These are phyloP conservation scores for Emiliania huxleyi DNA, from an alignment of 78 protist genomes.

Conservation along the genomic window DNA sequence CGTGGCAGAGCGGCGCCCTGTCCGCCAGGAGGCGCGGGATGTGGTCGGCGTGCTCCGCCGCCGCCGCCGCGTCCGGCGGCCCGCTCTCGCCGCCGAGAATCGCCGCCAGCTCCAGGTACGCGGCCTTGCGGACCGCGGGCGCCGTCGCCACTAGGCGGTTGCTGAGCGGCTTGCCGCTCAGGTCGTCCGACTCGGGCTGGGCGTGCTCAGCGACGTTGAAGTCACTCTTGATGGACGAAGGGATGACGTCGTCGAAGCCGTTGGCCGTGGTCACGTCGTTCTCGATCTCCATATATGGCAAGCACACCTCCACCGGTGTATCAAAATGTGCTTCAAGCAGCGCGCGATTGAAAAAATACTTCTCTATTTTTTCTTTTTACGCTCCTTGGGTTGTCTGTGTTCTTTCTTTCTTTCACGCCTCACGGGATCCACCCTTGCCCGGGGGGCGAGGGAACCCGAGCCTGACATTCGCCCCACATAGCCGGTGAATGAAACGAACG, in stretches of 20 bases:
- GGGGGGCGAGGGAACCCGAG: no score
- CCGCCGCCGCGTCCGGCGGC: background rate
- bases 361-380: no score
- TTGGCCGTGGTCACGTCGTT: background rate
- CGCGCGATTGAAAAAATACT: no score
- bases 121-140: background rate
- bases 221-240: background rate
- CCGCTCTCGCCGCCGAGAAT: background rate
- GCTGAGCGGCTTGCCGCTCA: background rate
- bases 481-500: no score
- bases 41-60: background rate
- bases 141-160: background rate
- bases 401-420: no score
- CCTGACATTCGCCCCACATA: no score
- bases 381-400: no score
- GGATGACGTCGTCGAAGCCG: background rate
- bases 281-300: background rate
- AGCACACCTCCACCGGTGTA: no score
- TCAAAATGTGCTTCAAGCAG: no score
- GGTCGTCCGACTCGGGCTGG: background rate
- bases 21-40: background rate
- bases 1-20: background rate
- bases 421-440: no score
- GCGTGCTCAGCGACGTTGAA: background rate
- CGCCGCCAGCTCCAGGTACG: background rate